These are phyloP conservation scores for Aspergillus arachidicola DNA, from an alignment of 2,329 filamentous ascomycete genomes.

Conservation along the genomic window DNA sequence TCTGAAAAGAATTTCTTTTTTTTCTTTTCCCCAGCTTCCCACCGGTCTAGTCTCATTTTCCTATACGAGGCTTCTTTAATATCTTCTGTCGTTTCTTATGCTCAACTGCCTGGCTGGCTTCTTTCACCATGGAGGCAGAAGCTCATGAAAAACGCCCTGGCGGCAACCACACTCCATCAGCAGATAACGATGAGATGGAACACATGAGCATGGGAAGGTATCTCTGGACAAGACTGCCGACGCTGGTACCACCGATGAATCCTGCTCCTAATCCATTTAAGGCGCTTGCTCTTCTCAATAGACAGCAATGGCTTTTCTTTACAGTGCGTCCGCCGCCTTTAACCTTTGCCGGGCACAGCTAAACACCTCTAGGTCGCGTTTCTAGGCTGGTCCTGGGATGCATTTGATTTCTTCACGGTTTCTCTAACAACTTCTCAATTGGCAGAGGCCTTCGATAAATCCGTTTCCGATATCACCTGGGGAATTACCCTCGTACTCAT, in stretches of 20 bases:
- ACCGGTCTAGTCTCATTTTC: not conserved
- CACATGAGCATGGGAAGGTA: slow-evolving; percentile 48
- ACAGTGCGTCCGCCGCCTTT: slow-evolving; percentile 29
- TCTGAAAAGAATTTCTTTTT: not conserved
- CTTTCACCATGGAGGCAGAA: not conserved
- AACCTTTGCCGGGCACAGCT: not conserved
- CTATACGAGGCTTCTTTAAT: not conserved
- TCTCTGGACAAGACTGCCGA: slow-evolving; percentile 55
- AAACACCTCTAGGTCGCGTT: slow-evolving; percentile 37
- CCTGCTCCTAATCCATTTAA: slow-evolving; percentile 57
- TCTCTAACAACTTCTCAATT: slow-evolving; percentile 58
- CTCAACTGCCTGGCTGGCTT: not conserved
- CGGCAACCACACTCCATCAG: not conserved
- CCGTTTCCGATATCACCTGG: slow-evolving; percentile 63
- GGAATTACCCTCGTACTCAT: slow-evolving; percentile 61
- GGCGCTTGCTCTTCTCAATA: slow-evolving; percentile 54
- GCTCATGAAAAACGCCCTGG: not conserved
- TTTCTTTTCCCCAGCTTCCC: not conserved
- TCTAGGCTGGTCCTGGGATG: slow-evolving; percentile 57
- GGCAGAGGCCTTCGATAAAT: slow-evolving; percentile 56
- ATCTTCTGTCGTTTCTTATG: not conserved
- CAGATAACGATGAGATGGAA: slow-evolving; percentile 17
- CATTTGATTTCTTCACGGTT: slow-evolving; percentile 66
- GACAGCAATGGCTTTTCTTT: slow-evolving; percentile 63
- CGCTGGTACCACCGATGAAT: slow-evolving; percentile 59